phyloP scores from a whole-genome alignment of 1,284 basidiomycete species.

The Cryptococcus depauperatus region DNA sequence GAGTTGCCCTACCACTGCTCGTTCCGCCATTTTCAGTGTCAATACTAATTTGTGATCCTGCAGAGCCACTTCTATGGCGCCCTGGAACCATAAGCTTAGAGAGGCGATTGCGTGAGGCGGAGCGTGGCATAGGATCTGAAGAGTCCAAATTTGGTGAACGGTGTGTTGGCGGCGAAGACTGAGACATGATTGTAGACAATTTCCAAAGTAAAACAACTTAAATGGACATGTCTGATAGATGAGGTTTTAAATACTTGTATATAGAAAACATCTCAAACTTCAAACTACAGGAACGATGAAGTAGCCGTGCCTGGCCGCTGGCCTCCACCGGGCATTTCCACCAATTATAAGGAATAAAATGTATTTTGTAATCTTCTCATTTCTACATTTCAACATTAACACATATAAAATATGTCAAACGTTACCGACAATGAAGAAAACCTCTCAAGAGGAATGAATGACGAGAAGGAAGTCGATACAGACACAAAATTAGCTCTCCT shows the following conservation, averaged over 20 bases:
- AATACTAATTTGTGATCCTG: slow-evolving; percentile 19
- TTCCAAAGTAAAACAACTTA: too few relatives aligned
- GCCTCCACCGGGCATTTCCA: too few relatives aligned
- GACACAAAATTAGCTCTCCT: slow-evolving; percentile 37
- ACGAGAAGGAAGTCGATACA: slow-evolving; percentile 12
- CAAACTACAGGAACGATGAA: not conserved
- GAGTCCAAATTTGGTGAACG: too few relatives aligned
- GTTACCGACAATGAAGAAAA: not conserved
- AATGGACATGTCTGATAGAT: too few relatives aligned
- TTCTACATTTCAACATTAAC: not conserved
- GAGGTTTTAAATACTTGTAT: too few relatives aligned
- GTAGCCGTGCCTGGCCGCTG: too few relatives aligned
- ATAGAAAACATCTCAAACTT: not conserved
- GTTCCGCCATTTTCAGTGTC: slow-evolving; percentile 23
- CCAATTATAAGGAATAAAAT: too few relatives aligned
- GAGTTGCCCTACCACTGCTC: slow-evolving; percentile 33
- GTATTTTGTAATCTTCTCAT: not conserved
- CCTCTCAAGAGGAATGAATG: not conserved
- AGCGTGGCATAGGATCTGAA: slow-evolving; percentile 9
- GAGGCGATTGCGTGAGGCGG: slow-evolving; percentile 31
- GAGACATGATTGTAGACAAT: not conserved
- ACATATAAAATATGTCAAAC: not conserved
- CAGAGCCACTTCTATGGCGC: slow-evolving; percentile 29
- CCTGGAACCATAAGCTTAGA: slow-evolving; percentile 35
- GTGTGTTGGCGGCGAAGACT: not conserved